A percentile compares a stretch with the other conserved stretches of the same genome.
Conservation (phyloP, 2,329 filamentous ascomycete genomes). For the Penicillium polonicum region DNA sequence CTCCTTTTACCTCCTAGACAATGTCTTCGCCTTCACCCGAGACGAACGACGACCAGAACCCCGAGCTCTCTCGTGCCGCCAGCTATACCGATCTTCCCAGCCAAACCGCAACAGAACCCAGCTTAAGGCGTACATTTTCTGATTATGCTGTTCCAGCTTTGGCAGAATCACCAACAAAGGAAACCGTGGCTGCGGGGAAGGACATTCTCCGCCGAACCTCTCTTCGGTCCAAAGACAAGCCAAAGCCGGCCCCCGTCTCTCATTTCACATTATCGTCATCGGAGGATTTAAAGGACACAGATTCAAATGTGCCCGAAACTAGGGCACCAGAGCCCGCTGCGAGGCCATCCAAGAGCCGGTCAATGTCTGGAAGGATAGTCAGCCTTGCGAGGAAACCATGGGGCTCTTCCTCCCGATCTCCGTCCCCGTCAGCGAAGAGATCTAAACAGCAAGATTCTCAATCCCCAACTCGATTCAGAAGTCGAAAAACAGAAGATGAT, state of each 20-base stretch:
- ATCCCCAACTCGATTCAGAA: constrained; percentile 21
- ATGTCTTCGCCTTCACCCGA: constrained; percentile 36
- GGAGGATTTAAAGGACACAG: constrained; percentile 36
- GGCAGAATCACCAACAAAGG: constrained; percentile 38
- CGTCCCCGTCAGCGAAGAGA: constrained; percentile 44
- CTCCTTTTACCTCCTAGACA: constrained; percentile 21
- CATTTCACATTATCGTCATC: constrained; percentile 39
- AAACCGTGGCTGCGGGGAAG: constrained; percentile 41
- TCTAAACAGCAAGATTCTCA: constrained; percentile 32
- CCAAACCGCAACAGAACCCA: constrained; percentile 34
- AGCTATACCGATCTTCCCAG: constrained; percentile 58
- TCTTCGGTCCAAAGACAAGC: constrained; percentile 36
- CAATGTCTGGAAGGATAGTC: constrained; percentile 52
- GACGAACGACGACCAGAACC: constrained; percentile 26
- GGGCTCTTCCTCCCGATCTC: constrained; percentile 47
- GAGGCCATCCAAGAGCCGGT: constrained; percentile 45
- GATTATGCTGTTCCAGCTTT: constrained; percentile 48
- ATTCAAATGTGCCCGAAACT: constrained; percentile 27
- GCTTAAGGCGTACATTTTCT: constrained; percentile 51
- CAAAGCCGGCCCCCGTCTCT: constrained; percentile 31
- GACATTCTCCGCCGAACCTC: constrained; percentile 45
- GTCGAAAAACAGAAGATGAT: constrained; percentile 24
- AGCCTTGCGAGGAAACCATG: constrained; percentile 54
- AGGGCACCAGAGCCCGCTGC: constrained; percentile 32
- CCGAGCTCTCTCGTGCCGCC: constrained; percentile 52